These are phyloP conservation scores for Medicago truncatula DNA, from an alignment of 306 rosid species.

Conservation along the genomic window DNA sequence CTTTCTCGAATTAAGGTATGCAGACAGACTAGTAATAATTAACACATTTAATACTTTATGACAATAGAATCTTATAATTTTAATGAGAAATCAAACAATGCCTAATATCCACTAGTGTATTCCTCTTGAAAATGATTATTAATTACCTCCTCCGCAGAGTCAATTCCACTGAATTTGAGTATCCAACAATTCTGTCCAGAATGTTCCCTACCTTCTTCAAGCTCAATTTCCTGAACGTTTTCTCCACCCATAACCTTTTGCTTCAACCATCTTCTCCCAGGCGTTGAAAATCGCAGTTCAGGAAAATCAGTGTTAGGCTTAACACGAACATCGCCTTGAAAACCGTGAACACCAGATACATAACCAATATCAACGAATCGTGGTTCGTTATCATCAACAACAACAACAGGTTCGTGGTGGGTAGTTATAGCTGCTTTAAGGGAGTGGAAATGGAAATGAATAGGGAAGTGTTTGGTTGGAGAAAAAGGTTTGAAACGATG, in stretches of 20 bases:
- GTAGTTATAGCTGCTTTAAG: conserved; percentile 48
- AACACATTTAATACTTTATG: not conserved
- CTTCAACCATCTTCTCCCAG: conserved; percentile 90
- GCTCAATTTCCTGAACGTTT: conserved; percentile 65
- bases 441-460: conserved; percentile 43
- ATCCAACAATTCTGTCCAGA: conserved; percentile 87
- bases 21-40: not conserved
- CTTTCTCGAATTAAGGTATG: conserved; percentile 11
- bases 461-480: conserved; percentile 43
- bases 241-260: conserved; percentile 64
- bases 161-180: conserved; percentile 72
- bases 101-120: not conserved
- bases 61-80: not conserved
- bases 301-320: conserved; percentile 82
- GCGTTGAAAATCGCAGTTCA: conserved; percentile 79
- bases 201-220: conserved; percentile 89
- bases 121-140: not conserved
- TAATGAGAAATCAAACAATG: not conserved
- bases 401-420: conserved; percentile 50
- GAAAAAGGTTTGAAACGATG: conserved; percentile 38
- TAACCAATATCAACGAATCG: conserved; percentile 77
- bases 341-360: conserved; percentile 75
- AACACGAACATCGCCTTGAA: conserved; percentile 80
- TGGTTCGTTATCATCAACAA: conserved; percentile 46
- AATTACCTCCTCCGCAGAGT: conserved; percentile 71